Conservation (phyloP, 352 stramenopile species). For the Phytopythium montanum region DNA sequence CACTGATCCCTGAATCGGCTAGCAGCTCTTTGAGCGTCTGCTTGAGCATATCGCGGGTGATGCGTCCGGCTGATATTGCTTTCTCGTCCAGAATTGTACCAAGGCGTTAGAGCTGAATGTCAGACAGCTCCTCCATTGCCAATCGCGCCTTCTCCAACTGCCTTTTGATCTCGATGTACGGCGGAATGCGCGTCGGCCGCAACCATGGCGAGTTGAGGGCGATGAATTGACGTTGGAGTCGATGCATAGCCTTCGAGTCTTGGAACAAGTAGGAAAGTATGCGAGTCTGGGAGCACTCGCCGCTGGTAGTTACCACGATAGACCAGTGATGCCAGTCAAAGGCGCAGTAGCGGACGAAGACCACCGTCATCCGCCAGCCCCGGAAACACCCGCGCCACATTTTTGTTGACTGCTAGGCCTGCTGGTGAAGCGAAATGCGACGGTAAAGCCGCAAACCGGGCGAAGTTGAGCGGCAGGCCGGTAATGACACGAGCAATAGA, state of each 20-base stretch:
- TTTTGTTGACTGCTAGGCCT: background rate
- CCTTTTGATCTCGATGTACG: conserved; percentile 12
- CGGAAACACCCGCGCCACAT: conserved; percentile 8
- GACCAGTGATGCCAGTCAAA: conserved; percentile 8
- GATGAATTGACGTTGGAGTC: background rate
- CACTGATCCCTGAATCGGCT: background rate
- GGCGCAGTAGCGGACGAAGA: conserved; percentile 1
- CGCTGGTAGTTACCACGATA: conserved; percentile 3
- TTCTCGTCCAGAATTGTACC: background rate
- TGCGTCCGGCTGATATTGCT: background rate
- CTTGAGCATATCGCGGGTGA: background rate
- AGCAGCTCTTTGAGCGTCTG: background rate
- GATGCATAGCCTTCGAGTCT: background rate
- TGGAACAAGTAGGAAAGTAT: background rate
- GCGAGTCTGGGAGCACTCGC: background rate
- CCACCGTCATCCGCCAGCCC: background rate
- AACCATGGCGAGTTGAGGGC: conserved; percentile 4
- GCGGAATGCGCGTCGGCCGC: conserved; percentile 9
- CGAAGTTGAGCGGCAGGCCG: conserved; percentile 8
- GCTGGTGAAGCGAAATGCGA: conserved; percentile 5
- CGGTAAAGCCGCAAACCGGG: conserved; percentile 8
- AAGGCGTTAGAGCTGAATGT: background rate
- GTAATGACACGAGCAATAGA: conserved; percentile 11
- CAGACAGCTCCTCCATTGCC: background rate
- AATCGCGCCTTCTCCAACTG: background rate